These are phyloP conservation scores for Beauveria rudraprayagi DNA, from an alignment of 2,329 filamentous ascomycete genomes.

Conservation along the genomic window DNA sequence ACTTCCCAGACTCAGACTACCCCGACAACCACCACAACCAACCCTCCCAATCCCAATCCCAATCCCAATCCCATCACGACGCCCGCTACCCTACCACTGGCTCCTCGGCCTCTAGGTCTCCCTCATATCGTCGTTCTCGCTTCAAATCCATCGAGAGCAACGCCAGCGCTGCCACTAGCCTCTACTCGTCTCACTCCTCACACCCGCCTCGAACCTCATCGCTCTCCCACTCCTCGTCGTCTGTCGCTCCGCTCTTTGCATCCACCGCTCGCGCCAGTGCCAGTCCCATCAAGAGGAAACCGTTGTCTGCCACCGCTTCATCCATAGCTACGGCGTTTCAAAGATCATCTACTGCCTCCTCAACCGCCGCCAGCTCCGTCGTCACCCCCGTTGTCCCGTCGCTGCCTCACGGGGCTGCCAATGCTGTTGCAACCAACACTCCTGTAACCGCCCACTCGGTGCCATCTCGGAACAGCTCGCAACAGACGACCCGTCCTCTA, in stretches of 20 bases:
- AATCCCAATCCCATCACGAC: neutral
- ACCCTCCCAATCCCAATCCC: neutral
- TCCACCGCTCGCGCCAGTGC: conserved; percentile 16
- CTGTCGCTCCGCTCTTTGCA: conserved; percentile 10
- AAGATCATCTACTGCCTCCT: conserved; percentile 22
- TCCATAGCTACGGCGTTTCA: conserved; percentile 35
- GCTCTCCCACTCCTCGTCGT: conserved; percentile 10
- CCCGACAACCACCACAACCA: conserved; percentile 9
- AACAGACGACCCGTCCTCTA: neutral
- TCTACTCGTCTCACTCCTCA: conserved; percentile 19
- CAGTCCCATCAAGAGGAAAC: conserved; percentile 47
- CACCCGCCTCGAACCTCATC: conserved; percentile 16
- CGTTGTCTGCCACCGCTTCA: conserved; percentile 48
- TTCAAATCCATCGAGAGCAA: conserved; percentile 5
- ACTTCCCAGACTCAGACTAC: neutral
- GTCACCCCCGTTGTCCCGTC: conserved; percentile 11
- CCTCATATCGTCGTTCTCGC: conserved; percentile 1
- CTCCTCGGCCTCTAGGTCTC: conserved; percentile 4
- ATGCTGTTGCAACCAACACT: neutral
- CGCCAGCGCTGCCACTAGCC: conserved; percentile 13
- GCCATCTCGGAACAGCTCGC: neutral
- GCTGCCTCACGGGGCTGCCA: neutral
- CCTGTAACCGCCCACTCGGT: neutral
- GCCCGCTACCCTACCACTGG: neutral
- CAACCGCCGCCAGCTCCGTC: neutral